Conservation (phyloP, 225 moss, liverwort and hornwort genomes). For the Antitrichia curtipendula region DNA sequence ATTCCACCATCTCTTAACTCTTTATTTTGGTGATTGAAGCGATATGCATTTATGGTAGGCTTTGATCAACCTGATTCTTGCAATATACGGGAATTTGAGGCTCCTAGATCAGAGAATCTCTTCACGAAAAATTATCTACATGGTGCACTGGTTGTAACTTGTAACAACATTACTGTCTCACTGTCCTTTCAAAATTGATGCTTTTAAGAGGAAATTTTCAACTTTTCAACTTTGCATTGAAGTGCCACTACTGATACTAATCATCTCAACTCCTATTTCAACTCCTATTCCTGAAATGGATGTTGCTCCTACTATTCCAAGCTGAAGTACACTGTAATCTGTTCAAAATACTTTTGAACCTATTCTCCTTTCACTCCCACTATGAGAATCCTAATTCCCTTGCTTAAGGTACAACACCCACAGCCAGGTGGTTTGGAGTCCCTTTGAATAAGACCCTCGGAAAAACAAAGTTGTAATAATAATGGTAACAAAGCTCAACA, state of each 20-base stretch:
- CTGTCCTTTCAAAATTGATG: not conserved
- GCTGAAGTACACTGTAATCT: not conserved
- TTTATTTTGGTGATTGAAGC: not conserved
- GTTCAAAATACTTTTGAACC: constrained; percentile 8
- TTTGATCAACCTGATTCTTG: not conserved
- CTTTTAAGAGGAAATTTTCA: not conserved
- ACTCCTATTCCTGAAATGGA: not conserved
- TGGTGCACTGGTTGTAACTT: not conserved
- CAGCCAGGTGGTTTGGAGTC: not conserved
- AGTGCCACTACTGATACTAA: no score
- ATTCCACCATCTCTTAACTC: not conserved
- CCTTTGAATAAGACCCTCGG: not conserved
- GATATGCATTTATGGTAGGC: no score
- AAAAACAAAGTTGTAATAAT: not conserved
- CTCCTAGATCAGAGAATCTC: not conserved
- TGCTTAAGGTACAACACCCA: not conserved
- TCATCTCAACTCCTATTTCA: not conserved
- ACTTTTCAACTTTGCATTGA: not conserved
- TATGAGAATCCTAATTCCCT: not conserved
- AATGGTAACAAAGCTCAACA: not conserved
- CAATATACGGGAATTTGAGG: not conserved
- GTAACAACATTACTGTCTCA: not conserved
- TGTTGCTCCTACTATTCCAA: not conserved
- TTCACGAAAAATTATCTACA: not conserved
- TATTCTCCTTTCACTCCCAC: not conserved